These are phyloP conservation scores for Gentiana straminea DNA, from an alignment of 257 asterid species.

Conservation along the genomic window DNA sequence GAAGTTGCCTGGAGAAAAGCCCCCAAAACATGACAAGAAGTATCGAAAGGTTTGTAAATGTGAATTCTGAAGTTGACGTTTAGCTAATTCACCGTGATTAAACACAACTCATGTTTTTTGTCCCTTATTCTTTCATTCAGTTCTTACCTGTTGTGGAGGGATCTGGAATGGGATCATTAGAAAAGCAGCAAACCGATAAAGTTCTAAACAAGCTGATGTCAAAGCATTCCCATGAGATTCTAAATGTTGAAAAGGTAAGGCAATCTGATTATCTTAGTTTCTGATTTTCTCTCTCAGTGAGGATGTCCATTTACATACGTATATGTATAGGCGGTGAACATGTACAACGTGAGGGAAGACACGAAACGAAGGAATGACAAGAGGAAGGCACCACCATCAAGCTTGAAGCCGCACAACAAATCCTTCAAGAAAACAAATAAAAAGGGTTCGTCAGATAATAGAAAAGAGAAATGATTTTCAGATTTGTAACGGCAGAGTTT, in stretches of 20 bases:
- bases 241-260: conserved; percentile 74
- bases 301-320: conserved; percentile 4
- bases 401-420: conserved; percentile 50
- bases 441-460: conserved; percentile 38
- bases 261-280: too few species aligned
- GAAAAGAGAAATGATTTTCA: conserved; percentile 43
- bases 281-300: too few species aligned
- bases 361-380: conserved; percentile 48
- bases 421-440: conserved; percentile 53
- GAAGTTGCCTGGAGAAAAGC: conserved; percentile 82
- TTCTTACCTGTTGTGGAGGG: conserved; percentile 87
- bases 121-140: conserved; percentile 25
- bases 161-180: conserved; percentile 83
- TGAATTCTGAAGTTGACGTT: conserved; percentile 3
- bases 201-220: conserved; percentile 67
- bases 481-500: neutral
- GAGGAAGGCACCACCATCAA: conserved; percentile 28
- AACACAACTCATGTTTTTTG: neutral
- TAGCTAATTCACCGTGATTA: neutral
- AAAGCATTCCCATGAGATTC: conserved; percentile 71
- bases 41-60: conserved; percentile 55
- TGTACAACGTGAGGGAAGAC: conserved; percentile 79
- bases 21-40: conserved; percentile 87
- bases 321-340: conserved; percentile 66
- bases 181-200: conserved; percentile 76